These are phyloP conservation scores for Chaetomium sp. DNA, from an alignment of 2,329 filamentous ascomycete genomes.

Conservation along the genomic window DNA sequence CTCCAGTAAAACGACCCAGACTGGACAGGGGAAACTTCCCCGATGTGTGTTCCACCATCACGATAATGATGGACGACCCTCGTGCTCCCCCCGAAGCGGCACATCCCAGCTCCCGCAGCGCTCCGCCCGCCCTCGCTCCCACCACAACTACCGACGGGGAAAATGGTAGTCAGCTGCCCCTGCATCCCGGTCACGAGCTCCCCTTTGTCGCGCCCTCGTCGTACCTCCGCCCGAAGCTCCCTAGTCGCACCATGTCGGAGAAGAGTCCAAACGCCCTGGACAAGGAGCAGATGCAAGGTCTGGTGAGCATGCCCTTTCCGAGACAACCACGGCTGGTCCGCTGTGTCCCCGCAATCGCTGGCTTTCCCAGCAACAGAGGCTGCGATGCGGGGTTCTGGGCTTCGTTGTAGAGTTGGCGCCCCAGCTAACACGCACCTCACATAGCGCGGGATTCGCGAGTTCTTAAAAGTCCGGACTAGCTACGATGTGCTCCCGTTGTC, in stretches of 20 bases:
- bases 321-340: conserved; percentile 15
- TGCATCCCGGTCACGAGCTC: conserved; percentile 51
- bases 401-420: background rate
- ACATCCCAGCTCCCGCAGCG: conserved; percentile 31
- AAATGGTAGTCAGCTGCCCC: conserved; percentile 33
- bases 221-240: conserved; percentile 52
- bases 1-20: conserved; percentile 8
- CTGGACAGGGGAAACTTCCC: conserved; percentile 25
- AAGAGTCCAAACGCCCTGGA: conserved; percentile 63
- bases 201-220: conserved; percentile 63
- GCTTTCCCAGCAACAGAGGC: conserved; percentile 9
- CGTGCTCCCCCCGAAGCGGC: conserved; percentile 35
- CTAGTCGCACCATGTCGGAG: conserved; percentile 47
- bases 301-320: conserved; percentile 57
- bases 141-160: conserved; percentile 24
- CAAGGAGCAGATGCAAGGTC: conserved; percentile 74
- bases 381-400: conserved; percentile 33
- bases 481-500: conserved; percentile 97
- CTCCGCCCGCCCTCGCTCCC: conserved; percentile 24
- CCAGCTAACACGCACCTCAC: conserved; percentile 26
- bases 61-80: conserved; percentile 39
- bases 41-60: conserved; percentile 36
- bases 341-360: conserved; percentile 7
- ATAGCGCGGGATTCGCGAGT: conserved; percentile 88
- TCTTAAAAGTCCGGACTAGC: conserved; percentile 92